These are phyloP conservation scores for Colletotrichum destructivum DNA, from an alignment of 2,329 filamentous ascomycete genomes.

Conservation along the genomic window DNA sequence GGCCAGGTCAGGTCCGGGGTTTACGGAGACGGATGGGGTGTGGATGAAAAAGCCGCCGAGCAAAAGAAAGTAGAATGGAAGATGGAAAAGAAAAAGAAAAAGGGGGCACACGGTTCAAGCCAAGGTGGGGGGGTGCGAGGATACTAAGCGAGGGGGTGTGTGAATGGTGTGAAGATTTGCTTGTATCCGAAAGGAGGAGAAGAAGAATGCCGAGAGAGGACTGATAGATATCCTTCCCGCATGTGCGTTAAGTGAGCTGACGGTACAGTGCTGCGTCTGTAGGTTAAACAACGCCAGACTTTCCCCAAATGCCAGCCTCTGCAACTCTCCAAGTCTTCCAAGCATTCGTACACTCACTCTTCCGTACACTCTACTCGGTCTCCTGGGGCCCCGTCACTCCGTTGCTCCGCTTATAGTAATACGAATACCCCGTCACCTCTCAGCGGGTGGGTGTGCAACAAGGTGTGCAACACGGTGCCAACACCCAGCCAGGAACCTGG, in stretches of 20 bases:
- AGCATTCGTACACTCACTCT: background rate
- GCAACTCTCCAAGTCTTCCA: background rate
- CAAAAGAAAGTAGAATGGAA: background rate
- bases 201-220: background rate
- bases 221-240: background rate
- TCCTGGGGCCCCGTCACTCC: background rate
- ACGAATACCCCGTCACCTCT: background rate
- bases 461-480: background rate
- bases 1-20: conserved; percentile 1
- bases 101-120: too few species aligned
- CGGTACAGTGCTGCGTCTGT: background rate
- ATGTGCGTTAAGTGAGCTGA: background rate
- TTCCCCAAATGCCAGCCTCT: background rate
- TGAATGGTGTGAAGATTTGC: conserved; percentile 4
- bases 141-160: background rate
- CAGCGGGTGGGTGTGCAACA: background rate
- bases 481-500: conserved; percentile 4
- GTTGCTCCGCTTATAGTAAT: background rate
- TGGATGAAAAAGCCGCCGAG: background rate
- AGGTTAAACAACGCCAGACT: background rate
- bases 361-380: background rate
- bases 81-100: conserved; percentile 3
- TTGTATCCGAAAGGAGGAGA: background rate
- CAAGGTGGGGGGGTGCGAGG: background rate
- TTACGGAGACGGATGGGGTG: background rate